Conservation (phyloP, 2,329 filamentous ascomycete genomes). For the Neopestalotiopsis clavispora region DNA sequence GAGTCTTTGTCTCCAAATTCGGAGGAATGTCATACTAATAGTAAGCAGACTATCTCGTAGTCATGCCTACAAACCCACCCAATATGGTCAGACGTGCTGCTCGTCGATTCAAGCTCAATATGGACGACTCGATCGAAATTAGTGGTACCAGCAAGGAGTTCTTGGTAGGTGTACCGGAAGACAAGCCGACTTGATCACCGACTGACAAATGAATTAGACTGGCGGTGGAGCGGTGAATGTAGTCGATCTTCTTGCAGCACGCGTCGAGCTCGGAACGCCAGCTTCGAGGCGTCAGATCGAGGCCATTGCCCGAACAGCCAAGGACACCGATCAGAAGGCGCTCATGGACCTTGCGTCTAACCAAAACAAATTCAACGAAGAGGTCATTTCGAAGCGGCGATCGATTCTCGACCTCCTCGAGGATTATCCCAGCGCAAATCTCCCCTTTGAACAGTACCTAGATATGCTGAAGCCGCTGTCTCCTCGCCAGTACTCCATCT, state of each 20-base stretch:
- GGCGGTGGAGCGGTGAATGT: not conserved
- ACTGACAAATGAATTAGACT: not conserved
- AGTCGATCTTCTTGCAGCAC: not conserved
- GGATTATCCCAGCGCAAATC: slow-evolving; percentile 50
- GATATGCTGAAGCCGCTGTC: slow-evolving; percentile 63
- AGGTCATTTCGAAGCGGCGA: not conserved
- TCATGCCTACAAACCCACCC: slow-evolving; percentile 8
- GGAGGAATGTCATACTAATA: not conserved
- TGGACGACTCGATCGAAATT: slow-evolving; percentile 2
- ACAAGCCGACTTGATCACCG: too few relatives aligned
- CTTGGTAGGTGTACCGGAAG: not conserved
- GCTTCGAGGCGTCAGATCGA: slow-evolving; percentile 4
- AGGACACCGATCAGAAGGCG: not conserved
- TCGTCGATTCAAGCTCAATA: slow-evolving; percentile 10
- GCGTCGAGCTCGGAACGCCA: slow-evolving; percentile 3
- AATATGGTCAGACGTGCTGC: slow-evolving; percentile 6
- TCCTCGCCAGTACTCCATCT: slow-evolving; percentile 62
- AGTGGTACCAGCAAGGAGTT: slow-evolving; percentile 10
- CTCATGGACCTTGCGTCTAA: not conserved
- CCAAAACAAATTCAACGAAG: not conserved
- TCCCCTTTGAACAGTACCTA: slow-evolving; percentile 59
- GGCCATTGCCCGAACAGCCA: not conserved
- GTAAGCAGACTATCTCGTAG: not conserved
- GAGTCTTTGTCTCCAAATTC: not conserved
- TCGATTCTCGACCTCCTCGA: slow-evolving; percentile 58